Evolutionary conservation across 441 rosid species (phyloP).

Genomic region (Populus tomentosa): DNA sequence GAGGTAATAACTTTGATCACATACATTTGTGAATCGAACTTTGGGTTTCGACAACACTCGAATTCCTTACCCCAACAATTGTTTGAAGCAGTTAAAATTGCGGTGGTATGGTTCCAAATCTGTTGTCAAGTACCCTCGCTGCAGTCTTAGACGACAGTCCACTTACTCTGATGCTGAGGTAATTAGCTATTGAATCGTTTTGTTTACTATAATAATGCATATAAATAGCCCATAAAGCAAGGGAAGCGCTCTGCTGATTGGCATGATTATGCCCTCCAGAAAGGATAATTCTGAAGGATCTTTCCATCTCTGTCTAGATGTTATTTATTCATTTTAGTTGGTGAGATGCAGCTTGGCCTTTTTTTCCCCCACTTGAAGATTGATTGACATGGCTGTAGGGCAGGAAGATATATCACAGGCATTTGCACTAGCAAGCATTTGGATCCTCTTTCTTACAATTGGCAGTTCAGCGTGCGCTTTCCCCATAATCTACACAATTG

Average conservation of each 20-base stretch:
- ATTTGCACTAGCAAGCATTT: slow-evolving; percentile 71
- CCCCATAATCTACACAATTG: slow-evolving; percentile 52
- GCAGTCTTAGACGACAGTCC: slow-evolving; percentile 79
- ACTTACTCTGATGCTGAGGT: slow-evolving; percentile 97
- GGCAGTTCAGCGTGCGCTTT: slow-evolving; percentile 56
- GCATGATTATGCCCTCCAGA: background rate
- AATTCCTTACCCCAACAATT: background rate
- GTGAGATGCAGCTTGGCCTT: background rate
- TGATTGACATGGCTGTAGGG: slow-evolving; percentile 82
- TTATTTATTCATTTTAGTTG: background rate
- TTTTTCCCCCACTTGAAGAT: slow-evolving; percentile 40
- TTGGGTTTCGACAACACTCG: background rate
- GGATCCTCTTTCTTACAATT: slow-evolving; percentile 69
- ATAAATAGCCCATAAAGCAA: background rate
- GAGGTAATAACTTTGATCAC: slow-evolving; percentile 46
- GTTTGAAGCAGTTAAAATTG: slow-evolving; percentile 60
- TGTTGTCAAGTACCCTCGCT: slow-evolving; percentile 90
- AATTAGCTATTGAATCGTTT: slow-evolving; percentile 10
- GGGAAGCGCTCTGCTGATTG: background rate
- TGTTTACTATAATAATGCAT: background rate
- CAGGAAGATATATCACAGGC: slow-evolving; percentile 94
- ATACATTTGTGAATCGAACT: background rate
- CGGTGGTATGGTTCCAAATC: slow-evolving; percentile 91
- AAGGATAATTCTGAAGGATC: background rate
- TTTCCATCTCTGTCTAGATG: background rate